phyloP scores from a whole-genome alignment of 768 basidiomycete species.

The Neoboletus brunneissimus region DNA sequence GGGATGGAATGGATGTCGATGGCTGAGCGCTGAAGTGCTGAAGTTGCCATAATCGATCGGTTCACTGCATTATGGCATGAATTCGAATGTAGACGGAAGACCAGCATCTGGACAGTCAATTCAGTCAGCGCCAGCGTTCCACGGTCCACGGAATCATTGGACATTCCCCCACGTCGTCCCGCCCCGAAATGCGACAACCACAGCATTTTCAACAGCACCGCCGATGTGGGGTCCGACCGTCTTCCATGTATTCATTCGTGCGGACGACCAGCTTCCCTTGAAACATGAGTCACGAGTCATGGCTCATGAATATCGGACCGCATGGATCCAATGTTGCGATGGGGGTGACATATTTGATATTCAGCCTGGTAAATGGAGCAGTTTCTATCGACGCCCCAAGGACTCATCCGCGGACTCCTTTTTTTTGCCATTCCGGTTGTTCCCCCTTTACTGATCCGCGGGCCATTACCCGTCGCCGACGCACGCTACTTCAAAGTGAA shows the following conservation, averaged over 20 bases:
- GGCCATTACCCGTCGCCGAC: slow-evolving; percentile 21
- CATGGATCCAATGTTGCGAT: slow-evolving; percentile 40
- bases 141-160: no score
- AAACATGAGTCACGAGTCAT: slow-evolving; percentile 57
- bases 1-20: no score
- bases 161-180: no score
- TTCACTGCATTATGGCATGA: no score
- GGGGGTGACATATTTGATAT: no score
- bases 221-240: slow-evolving; percentile 44
- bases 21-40: no score
- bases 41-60: no score
- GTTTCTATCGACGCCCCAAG: neutral
- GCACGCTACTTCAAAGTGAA: slow-evolving; percentile 46
- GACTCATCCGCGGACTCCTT: neutral
- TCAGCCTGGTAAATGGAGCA: slow-evolving; percentile 45
- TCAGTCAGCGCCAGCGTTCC: no score
- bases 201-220: slow-evolving; percentile 33
- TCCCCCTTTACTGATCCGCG: slow-evolving; percentile 51
- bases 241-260: slow-evolving; percentile 50
- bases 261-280: slow-evolving; percentile 41
- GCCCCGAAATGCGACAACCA: slow-evolving; percentile 43
- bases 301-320: slow-evolving; percentile 51
- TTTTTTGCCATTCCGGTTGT: neutral
- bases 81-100: no score
- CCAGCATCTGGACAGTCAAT: no score